Conservation (phyloP, 768 basidiomycete genomes). For the Amanita molliuscula region DNA sequence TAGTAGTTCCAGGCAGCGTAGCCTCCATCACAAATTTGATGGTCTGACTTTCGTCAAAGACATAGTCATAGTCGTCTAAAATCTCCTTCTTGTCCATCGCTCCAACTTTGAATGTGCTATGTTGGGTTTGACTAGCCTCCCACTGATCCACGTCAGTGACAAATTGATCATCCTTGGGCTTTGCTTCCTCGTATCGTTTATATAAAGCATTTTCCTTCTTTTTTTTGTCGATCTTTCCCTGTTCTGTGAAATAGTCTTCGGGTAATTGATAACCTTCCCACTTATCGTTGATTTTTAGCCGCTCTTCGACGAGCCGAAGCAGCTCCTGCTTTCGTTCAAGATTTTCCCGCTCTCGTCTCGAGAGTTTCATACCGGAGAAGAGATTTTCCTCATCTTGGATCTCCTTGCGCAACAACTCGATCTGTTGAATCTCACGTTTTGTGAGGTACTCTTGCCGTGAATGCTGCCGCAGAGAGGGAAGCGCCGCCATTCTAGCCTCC, state of each 20-base stretch:
- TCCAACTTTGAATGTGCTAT: slow-evolving; percentile 84
- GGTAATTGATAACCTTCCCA: slow-evolving; percentile 95
- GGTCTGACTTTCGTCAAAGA: slow-evolving; percentile 96
- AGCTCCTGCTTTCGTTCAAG: slow-evolving; percentile 89
- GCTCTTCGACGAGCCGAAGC: slow-evolving; percentile 84
- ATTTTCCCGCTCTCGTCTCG: slow-evolving; percentile 73
- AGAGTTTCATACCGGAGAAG: slow-evolving; percentile 85
- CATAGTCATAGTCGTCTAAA: slow-evolving; percentile 89
- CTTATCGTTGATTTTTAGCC: slow-evolving; percentile 89
- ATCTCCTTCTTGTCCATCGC: slow-evolving; percentile 82
- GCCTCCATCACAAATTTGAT: slow-evolving; percentile 91
- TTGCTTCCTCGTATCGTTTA: slow-evolving; percentile 90
- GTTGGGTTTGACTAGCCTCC: slow-evolving; percentile 86
- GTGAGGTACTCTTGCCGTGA: slow-evolving; percentile 94
- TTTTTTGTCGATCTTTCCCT: slow-evolving; percentile 96
- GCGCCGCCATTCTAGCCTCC: slow-evolving; percentile 39
- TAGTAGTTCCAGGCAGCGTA: slow-evolving; percentile 52
- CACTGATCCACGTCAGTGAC: slow-evolving; percentile 96
- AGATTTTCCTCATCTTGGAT: slow-evolving; percentile 91
- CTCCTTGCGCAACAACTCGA: slow-evolving; percentile 86
- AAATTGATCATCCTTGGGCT: slow-evolving; percentile 87
- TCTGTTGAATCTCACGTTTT: slow-evolving; percentile 93
- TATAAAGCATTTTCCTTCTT: slow-evolving; percentile 90
- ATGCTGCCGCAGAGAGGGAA: slow-evolving; percentile 72
- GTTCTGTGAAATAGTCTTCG: slow-evolving; percentile 96